Evolutionary conservation across 352 stramenopile species (phyloP), one percentile per base, ranked within the genome.

Genomic region (Phytophthora kernoviae): DNA sequence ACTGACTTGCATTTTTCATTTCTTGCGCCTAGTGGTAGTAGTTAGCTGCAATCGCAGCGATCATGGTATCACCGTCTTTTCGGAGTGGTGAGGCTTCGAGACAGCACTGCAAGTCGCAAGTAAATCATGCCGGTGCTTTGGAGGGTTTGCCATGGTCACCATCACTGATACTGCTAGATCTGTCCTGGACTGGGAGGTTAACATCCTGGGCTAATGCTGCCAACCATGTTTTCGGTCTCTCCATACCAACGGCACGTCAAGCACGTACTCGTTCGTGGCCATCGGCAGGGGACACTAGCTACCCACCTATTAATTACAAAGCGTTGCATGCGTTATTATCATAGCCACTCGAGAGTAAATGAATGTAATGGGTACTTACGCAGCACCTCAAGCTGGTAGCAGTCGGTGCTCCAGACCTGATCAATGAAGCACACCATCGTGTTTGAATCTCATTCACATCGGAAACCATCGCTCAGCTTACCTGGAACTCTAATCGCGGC

Each of bases 401-500:
- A 33, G 44, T 85, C 65, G 9, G 81, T 45, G 26, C 70, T 77
- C 73, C 66, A 79, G 4, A 87, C 47, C 66, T 71, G 49, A 11
- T 34, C 41, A 42, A 33, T 8, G 15, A 43, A n/a, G 17, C 41
- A 2, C 20, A 44, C 2, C 1, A 4, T 40, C 18, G 8, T 39
- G 20, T 12, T 24, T 33, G 14, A 39, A 21, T 30, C 36, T 11
- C 17, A 9, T 30, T 15, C 9, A 34, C 2, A 5, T 0, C 18
- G 15, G 9, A 0, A 52, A 22, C 15, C 8, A 7, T 30, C 24
- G 15, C n/a, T n/a, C n/a, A n/a, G 37, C 27, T 43, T 40, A 68
- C 68, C 45, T 84, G 46, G 20, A 85, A 76, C 33, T 79, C 75
- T 4, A 88, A 36, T 18, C 58, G 61, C 2, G 77, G 77, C 77